These are phyloP conservation scores for Yamadazyma kitorensis DNA, from an alignment of 805 yeast genomes.

Conservation along the genomic window DNA sequence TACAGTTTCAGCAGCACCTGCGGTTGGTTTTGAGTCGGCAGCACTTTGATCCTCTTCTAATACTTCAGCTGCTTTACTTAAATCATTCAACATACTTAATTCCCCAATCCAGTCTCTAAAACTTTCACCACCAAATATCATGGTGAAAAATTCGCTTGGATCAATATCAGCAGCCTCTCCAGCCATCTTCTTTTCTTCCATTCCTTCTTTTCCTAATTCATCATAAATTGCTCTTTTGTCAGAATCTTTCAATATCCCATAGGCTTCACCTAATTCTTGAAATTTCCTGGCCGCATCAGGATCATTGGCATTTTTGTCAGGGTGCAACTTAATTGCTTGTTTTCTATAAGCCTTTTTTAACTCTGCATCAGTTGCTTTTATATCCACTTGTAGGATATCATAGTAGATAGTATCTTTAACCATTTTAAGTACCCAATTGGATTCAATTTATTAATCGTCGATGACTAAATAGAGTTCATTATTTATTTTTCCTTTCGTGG, in stretches of 20 bases:
- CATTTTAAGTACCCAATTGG: conserved; percentile 45
- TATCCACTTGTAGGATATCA: conserved; percentile 67
- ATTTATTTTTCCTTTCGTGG: no score
- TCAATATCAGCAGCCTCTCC: conserved; percentile 70
- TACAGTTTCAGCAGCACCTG: conserved; percentile 6
- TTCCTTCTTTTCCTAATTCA: conserved; percentile 60
- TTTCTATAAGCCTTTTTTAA: conserved; percentile 93
- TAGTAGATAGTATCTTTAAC: conserved; percentile 86
- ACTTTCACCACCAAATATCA: conserved; percentile 81
- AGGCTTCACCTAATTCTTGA: conserved; percentile 67
- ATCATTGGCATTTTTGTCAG: conserved; percentile 95
- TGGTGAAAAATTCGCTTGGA: conserved; percentile 79
- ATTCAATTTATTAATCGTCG: no score
- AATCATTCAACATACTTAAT: conserved; percentile 64
- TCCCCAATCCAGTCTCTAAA: conserved; percentile 87
- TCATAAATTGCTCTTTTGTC: conserved; percentile 73
- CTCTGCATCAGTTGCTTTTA: conserved; percentile 72
- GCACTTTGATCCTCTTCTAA: conserved; percentile 33
- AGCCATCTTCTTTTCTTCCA: conserved; percentile 60
- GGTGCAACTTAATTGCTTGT: conserved; percentile 86
- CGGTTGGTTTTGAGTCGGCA: conserved; percentile 2
- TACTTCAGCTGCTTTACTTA: conserved; percentile 60
- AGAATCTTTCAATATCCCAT: conserved; percentile 76
- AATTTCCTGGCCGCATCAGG: conserved; percentile 85
- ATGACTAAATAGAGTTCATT: no score